Base-by-base conservation (phyloP, 768 basidiomycete species). In the Candolleomyces eurysporus region DNA sequence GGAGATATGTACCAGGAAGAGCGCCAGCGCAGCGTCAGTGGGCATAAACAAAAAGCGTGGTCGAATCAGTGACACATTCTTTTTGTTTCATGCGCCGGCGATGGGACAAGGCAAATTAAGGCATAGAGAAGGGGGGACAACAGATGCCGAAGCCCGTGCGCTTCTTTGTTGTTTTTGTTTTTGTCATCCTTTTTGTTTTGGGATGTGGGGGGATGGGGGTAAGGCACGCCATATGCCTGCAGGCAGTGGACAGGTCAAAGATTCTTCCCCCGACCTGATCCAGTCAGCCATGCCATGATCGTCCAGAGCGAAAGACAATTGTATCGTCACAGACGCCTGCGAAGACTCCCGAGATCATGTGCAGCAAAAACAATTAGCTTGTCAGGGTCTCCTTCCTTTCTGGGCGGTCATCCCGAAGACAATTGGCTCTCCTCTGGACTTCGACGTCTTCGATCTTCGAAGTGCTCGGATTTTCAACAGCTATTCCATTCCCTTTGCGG, bases 181-280 rank as follows among this genome's bases (percentile, higher is more conserved):
- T 54, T 60, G 59, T 60, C 43, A 54, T 60, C 59, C 60, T 57
- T 61, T 61, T 61, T 61, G 60, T 61, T 48, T 56, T 57, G 26
- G 19, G 42, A 16, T 39, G 53, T 57, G 60, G 43, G 60, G 36
- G 32, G 43, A 61, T 46, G 45, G 46, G 60, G 51, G 22, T 48
- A 56, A 61, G 60, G 60, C 60, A 61, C 60, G 54, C 60, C 60
- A 61, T 61, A 61, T 50, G 60, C 60, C 60, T 61, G 60, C 60
- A 61, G 54, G 53, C 60, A 49, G 46, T 10, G 11, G 30, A 55
- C 17, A 39, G 17, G 43, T 43, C 40, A 46, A 40, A 39, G n/a
- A 19, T 30, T 10, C 48, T 46, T 26, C n/a, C 36, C 49, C 39
- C 53, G 51, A 10, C 40, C 40, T 26, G 51, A 60, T 45, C n/a